Evolutionary conservation across 805 yeast species (phyloP).

Genomic region (Candida vartiovaarae): DNA sequence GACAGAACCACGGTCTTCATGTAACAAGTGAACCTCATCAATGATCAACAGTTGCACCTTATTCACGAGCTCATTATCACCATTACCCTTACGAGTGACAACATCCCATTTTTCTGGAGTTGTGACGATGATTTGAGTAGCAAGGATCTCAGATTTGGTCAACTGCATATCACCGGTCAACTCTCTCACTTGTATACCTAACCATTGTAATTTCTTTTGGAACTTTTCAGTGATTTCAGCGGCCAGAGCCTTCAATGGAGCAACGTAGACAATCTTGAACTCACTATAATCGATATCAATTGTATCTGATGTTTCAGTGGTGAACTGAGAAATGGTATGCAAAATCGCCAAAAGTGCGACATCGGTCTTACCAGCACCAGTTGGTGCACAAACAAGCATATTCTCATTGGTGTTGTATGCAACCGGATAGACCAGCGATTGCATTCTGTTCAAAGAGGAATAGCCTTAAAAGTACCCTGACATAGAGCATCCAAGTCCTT

Average conservation of each 20-base stretch:
- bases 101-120: conserved; percentile 99
- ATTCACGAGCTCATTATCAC: conserved; percentile 77
- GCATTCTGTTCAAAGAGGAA: conserved; percentile 75
- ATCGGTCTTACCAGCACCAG: conserved; percentile 97
- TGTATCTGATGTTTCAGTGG: conserved; percentile 44
- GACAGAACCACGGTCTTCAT: conserved; percentile 97
- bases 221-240: conserved; percentile 95
- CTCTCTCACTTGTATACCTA: conserved; percentile 82
- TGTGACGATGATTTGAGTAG: conserved; percentile 84
- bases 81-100: conserved; percentile 87
- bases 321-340: conserved; percentile 69
- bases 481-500: conserved; percentile 69
- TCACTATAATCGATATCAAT: conserved; percentile 70
- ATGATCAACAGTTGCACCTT: conserved; percentile 83
- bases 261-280: conserved; percentile 87
- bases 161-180: conserved; percentile 95
- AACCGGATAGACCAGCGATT: conserved; percentile 83
- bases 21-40: conserved; percentile 94
- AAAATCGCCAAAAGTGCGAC: conserved; percentile 78
- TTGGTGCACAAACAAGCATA: conserved; percentile 95
- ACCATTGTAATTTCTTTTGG: conserved; percentile 68
- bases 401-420: conserved; percentile 92
- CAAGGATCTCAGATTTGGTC: conserved; percentile 68
- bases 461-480: conserved; percentile 78
- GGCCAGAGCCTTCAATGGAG: conserved; percentile 90